Evolutionary conservation across 1,284 basidiomycete species (phyloP).

Genomic region (Leccinum variabile): DNA sequence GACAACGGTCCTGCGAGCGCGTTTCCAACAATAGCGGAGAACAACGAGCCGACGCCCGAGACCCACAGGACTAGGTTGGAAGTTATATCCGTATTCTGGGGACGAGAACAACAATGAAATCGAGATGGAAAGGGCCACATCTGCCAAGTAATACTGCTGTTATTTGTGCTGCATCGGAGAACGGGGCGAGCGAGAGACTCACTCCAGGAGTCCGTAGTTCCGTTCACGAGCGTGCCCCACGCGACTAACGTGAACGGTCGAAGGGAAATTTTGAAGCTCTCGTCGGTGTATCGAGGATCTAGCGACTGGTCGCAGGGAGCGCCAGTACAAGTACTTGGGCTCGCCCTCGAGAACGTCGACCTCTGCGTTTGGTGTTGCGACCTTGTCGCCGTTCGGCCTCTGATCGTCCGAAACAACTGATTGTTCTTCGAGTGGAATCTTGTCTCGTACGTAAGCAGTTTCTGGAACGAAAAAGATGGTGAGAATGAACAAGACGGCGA

Average conservation of each 20-base stretch:
- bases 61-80: background rate
- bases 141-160: background rate
- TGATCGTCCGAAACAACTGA: background rate
- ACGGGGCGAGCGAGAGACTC: background rate
- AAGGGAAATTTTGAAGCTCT: background rate
- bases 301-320: background rate
- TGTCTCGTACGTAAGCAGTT: background rate
- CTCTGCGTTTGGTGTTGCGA: background rate
- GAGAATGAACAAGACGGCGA: background rate
- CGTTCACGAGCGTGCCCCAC: background rate
- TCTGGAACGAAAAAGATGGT: background rate
- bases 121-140: background rate
- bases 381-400: background rate
- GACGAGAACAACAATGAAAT: background rate
- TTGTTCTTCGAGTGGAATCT: background rate
- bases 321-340: background rate
- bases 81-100: conserved; percentile 1
- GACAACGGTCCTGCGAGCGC: conserved; percentile 3
- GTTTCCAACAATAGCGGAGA: background rate
- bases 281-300: background rate
- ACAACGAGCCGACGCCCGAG: background rate
- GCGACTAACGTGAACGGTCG: background rate
- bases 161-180: background rate
- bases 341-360: background rate
- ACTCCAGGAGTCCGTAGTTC: conserved; percentile 2